A percentile compares a stretch with the other conserved stretches of the same genome.
These are phyloP conservation scores for Skeletonema costatum DNA, from an alignment of 108 stramenopile species.

Conservation along the genomic window DNA sequence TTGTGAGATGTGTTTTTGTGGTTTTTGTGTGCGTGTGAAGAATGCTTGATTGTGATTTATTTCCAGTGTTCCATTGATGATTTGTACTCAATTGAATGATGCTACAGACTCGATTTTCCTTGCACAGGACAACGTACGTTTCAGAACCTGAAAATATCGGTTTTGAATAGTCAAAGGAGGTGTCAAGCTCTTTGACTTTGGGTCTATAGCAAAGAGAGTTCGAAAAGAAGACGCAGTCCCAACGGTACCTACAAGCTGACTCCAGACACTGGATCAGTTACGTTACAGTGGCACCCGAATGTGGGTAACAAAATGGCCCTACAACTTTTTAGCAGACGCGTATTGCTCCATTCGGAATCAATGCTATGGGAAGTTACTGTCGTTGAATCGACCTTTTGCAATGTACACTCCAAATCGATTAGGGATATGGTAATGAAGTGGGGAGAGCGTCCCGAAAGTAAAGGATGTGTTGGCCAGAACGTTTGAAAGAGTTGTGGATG, in stretches of 20 bases:
- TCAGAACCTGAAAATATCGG: conserved; percentile 68
- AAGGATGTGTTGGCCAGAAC: conserved; percentile 42
- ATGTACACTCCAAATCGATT: conserved; percentile 35
- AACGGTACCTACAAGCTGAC: conserved; percentile 75
- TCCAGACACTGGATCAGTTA: conserved; percentile 77
- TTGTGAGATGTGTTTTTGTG: conserved; percentile 19
- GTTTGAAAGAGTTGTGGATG: conserved; percentile 29
- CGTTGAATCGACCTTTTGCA: conserved; percentile 64
- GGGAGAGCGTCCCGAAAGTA: conserved; percentile 41
- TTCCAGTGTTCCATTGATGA: background rate
- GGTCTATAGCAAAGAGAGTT: conserved; percentile 51
- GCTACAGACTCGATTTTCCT: background rate
- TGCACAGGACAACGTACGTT: conserved; percentile 11
- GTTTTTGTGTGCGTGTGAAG: background rate
- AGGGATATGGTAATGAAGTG: conserved; percentile 34
- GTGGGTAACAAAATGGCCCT: conserved; percentile 61
- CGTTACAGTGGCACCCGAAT: conserved; percentile 63
- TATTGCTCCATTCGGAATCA: conserved; percentile 78
- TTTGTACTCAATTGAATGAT: background rate
- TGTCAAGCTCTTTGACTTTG: conserved; percentile 83
- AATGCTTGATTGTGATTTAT: too few species aligned
- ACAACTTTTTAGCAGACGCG: conserved; percentile 74
- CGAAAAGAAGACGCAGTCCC: conserved; percentile 10
- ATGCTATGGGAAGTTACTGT: conserved; percentile 64
- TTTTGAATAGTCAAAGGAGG: conserved; percentile 50